phyloP scores from a whole-genome alignment of 805 yeast genomes.

The Saccharomycopsis oosterbeekiorum region DNA sequence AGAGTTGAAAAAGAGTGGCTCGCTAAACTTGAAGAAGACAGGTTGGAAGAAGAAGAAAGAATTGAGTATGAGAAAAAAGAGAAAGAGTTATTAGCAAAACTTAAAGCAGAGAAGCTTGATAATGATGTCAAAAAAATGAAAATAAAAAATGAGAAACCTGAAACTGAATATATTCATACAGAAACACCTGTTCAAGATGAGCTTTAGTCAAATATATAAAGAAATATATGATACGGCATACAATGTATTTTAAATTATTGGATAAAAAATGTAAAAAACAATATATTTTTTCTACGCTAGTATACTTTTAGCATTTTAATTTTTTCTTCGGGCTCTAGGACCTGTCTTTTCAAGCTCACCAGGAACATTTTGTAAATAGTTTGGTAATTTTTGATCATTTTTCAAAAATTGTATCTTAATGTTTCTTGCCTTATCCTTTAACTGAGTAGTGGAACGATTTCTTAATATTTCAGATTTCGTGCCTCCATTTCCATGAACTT shows the following conservation, averaged over 20 bases:
- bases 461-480: constrained; percentile 71
- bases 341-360: constrained; percentile 54
- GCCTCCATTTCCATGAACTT: constrained; percentile 92
- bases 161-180: neutral
- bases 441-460: constrained; percentile 81
- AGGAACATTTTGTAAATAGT: constrained; percentile 71
- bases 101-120: too few relatives aligned
- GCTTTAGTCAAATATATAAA: neutral
- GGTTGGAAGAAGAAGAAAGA: neutral
- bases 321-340: neutral
- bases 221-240: neutral
- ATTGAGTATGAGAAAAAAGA: neutral
- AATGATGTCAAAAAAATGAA: neutral
- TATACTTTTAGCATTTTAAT: neutral
- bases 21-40: neutral
- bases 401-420: constrained; percentile 85
- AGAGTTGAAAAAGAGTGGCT: neutral
- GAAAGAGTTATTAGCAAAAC: too few relatives aligned
- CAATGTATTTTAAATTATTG: neutral
- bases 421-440: constrained; percentile 93
- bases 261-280: too few relatives aligned
- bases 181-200: neutral
- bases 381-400: constrained; percentile 68
- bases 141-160: neutral
- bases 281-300: neutral